These are phyloP conservation scores for Trichoderma koningii DNA, from an alignment of 2,329 filamentous ascomycete species.

Conservation along the genomic window DNA sequence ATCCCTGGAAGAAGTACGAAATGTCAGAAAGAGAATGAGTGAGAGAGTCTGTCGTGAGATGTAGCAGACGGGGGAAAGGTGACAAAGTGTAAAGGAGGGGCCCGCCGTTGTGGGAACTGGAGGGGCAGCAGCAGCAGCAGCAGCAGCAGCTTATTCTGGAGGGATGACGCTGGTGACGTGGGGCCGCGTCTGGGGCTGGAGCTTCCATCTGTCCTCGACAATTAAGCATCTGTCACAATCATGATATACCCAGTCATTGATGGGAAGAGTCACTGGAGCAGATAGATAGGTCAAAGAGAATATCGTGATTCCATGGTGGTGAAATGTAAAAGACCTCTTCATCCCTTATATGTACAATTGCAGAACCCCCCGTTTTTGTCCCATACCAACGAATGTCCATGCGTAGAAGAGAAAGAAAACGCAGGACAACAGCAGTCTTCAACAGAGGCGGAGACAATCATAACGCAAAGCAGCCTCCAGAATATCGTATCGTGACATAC, in stretches of 20 bases:
- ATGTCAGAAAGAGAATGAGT: too few species aligned
- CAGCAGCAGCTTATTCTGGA: too few species aligned
- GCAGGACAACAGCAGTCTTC: not conserved
- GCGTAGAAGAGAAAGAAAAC: not conserved
- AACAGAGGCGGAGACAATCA: not conserved
- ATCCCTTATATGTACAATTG: not conserved
- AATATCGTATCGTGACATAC: not conserved
- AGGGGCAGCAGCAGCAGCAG: constrained; percentile 15
- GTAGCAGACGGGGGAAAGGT: not conserved
- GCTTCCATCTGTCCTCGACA: not conserved
- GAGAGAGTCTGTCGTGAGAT: not conserved
- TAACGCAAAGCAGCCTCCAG: not conserved
- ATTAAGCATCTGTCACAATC: not conserved
- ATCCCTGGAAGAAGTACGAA: too few species aligned
- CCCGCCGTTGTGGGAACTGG: constrained; percentile 19
- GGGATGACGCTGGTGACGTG: constrained; percentile 18
- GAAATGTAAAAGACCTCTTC: not conserved
- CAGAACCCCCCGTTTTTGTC: constrained; percentile 2
- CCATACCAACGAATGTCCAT: not conserved
- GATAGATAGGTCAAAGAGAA: not conserved
- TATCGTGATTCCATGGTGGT: not conserved
- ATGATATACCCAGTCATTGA: too few species aligned
- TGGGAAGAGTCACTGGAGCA: too few species aligned
- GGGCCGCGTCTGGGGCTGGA: not conserved
- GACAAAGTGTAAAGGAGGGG: not conserved